These are phyloP conservation scores for Beauveria sp. DNA, from an alignment of 2,329 filamentous ascomycete genomes.

Conservation along the genomic window DNA sequence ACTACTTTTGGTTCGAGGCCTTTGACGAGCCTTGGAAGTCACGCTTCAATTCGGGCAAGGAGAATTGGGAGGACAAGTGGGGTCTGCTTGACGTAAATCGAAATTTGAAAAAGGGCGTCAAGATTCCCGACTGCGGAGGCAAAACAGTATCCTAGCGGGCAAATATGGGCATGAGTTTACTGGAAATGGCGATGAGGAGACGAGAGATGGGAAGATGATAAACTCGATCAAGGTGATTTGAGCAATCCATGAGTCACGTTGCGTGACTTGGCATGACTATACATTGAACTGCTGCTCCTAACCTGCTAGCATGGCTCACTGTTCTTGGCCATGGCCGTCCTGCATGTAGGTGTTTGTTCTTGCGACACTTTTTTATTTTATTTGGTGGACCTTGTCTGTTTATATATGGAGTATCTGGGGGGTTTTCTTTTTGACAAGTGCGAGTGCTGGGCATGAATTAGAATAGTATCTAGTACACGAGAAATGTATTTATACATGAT, in stretches of 20 bases:
- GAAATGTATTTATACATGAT: constrained; percentile 6
- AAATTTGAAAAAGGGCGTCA: constrained; percentile 74
- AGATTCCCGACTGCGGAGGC: constrained; percentile 80
- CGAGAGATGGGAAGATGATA: not conserved
- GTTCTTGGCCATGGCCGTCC: not conserved
- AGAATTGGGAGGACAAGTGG: constrained; percentile 95
- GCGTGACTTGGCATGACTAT: not conserved
- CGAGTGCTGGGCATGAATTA: constrained; percentile 3
- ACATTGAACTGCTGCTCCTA: not conserved
- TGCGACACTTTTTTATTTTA: not conserved
- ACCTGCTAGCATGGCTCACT: not conserved
- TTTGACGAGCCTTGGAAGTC: constrained; percentile 97
- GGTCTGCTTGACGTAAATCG: constrained; percentile 80
- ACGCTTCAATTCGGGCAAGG: constrained; percentile 55
- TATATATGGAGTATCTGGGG: not conserved
- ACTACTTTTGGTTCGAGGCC: constrained; percentile 96
- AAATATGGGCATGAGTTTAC: no score
- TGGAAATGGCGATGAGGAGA: not conserved
- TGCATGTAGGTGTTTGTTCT: not conserved
- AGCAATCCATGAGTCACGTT: not conserved
- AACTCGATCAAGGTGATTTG: not conserved
- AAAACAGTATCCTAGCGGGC: constrained; percentile 46
- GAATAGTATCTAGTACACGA: constrained; percentile 7
- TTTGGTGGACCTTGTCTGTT: not conserved
- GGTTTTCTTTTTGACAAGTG: not conserved